Percentiles rank a stretch among this genome's conserved stretches.
These are phyloP conservation scores for Aspergillus versicolor DNA, from an alignment of 2,329 filamentous ascomycete genomes.

Conservation along the genomic window DNA sequence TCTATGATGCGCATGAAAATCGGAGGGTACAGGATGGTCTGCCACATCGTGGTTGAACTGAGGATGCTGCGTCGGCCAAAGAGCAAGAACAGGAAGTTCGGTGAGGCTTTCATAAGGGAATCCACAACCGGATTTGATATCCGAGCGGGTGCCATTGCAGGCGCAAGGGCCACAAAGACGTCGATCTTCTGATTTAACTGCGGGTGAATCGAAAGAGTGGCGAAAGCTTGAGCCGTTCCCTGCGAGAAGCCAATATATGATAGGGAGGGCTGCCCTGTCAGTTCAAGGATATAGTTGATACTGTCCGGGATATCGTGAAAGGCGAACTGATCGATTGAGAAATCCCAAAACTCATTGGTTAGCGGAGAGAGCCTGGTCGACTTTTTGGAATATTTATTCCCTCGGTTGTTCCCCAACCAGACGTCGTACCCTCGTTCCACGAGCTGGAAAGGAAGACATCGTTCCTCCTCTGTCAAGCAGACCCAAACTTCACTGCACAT, in stretches of 20 bases:
- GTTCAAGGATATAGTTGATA: conserved; percentile 85
- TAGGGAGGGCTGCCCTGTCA: conserved; percentile 76
- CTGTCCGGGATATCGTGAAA: conserved; percentile 96
- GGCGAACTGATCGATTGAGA: conserved; percentile 97
- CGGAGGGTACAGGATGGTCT: conserved; percentile 89
- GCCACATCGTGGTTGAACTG: conserved; percentile 94
- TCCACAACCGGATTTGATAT: conserved; percentile 88
- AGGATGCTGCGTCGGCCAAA: conserved; percentile 91
- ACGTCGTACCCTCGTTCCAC: conserved; percentile 94
- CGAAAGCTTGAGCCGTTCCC: conserved; percentile 95
- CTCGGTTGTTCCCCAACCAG: conserved; percentile 96
- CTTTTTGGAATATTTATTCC: conserved; percentile 99
- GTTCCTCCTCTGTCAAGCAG: conserved; percentile 79
- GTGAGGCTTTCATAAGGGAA: conserved; percentile 88
- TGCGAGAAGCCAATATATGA: conserved; percentile 98
- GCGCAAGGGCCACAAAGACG: conserved; percentile 92
- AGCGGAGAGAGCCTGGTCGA: conserved; percentile 73
- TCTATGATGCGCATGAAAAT: conserved; percentile 90
- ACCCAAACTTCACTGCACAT: conserved; percentile 99
- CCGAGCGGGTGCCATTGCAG: conserved; percentile 93
- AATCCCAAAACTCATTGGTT: conserved; percentile 85
- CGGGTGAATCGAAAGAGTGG: conserved; percentile 86
- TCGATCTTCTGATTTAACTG: conserved; percentile 89
- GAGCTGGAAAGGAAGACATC: conserved; percentile 83
- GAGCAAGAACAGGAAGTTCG: conserved; percentile 85